Conservation (phyloP, 2,329 filamentous ascomycete genomes). For the Arthrobotrys sphaeroides region DNA sequence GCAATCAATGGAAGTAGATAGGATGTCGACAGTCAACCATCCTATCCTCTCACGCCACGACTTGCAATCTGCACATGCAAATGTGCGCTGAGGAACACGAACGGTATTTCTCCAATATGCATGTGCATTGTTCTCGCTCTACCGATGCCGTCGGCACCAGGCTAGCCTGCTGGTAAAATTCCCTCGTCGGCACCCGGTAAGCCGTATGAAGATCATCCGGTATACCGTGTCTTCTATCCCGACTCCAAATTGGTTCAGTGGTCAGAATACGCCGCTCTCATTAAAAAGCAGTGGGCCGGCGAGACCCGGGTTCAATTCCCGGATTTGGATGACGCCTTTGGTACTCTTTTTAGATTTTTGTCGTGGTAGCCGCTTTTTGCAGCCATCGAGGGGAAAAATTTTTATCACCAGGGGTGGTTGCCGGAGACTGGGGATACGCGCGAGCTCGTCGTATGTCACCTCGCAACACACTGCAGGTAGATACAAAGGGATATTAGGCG, state of each 20-base stretch:
- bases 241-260: slow-evolving; percentile 37
- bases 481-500: background rate
- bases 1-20: background rate
- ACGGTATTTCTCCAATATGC: background rate
- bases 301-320: slow-evolving; percentile 40
- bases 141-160: slow-evolving; percentile 1
- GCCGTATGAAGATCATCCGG: slow-evolving; percentile 2
- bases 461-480: background rate
- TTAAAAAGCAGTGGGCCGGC: background rate
- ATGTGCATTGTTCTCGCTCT: background rate
- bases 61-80: background rate
- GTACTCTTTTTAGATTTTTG: background rate
- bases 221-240: slow-evolving; percentile 16
- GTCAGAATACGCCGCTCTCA: slow-evolving; percentile 36
- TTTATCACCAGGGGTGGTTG: background rate
- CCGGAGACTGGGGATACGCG: background rate
- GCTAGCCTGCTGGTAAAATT: background rate
- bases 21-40: background rate
- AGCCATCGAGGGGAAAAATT: slow-evolving; percentile 4
- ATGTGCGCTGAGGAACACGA: background rate
- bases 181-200: background rate
- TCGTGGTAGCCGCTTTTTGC: background rate
- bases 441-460: background rate
- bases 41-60: slow-evolving; percentile 25
- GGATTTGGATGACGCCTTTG: slow-evolving; percentile 11